phyloP scores from a whole-genome alignment of 495 filamentous ascomycete species.

The Apiosordaria backusii region DNA sequence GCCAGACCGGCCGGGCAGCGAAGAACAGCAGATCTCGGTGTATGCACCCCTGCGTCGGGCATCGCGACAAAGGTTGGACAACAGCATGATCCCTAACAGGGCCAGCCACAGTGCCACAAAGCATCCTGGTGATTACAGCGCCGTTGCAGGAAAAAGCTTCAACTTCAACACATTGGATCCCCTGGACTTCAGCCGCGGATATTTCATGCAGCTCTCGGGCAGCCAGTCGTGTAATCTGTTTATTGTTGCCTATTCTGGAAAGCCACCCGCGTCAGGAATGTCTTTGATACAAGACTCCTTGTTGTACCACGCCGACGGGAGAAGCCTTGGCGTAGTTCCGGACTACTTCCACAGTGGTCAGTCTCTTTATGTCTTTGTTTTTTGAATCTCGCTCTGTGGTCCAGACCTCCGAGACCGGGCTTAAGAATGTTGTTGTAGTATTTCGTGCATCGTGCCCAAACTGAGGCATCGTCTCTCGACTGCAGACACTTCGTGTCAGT shows the following conservation, averaged over 20 bases:
- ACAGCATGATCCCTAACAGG: not conserved
- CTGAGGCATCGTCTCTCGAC: not conserved
- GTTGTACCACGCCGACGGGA: not conserved
- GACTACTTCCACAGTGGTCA: not conserved
- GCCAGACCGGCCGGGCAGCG: no score
- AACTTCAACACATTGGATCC: not conserved
- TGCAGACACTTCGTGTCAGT: not conserved
- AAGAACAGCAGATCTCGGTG: not conserved
- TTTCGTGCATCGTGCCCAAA: not conserved
- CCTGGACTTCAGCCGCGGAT: not conserved
- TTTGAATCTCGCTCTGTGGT: not conserved
- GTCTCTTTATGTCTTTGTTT: not conserved
- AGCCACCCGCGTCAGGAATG: not conserved
- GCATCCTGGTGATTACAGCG: not conserved
- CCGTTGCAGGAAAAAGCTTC: not conserved
- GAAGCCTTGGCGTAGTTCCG: not conserved
- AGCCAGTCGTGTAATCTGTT: not conserved
- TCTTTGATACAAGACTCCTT: not conserved
- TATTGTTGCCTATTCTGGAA: not conserved
- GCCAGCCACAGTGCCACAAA: not conserved
- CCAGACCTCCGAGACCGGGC: not conserved
- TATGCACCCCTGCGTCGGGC: not conserved
- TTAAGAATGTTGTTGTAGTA: not conserved
- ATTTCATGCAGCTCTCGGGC: not conserved
- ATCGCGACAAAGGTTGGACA: not conserved